phyloP scores from a whole-genome alignment of 2,329 filamentous ascomycete genomes.

The Xylaria polymorpha region DNA sequence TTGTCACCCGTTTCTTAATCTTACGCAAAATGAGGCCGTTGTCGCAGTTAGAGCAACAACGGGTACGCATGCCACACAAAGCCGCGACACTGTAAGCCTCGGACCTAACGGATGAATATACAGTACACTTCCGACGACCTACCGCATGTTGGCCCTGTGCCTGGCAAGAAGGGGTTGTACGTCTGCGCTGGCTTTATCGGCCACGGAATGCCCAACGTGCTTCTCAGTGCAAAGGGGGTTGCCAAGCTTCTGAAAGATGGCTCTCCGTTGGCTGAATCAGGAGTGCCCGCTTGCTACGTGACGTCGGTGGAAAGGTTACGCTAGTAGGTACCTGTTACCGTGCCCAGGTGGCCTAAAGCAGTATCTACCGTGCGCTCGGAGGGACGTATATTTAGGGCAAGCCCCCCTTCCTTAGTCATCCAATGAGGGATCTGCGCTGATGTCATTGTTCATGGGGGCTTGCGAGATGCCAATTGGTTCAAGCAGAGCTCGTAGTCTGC shows the following conservation, averaged over 20 bases:
- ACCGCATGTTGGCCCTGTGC: constrained; percentile 44
- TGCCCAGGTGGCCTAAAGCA: constrained; percentile 15
- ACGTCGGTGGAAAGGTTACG: constrained; percentile 40
- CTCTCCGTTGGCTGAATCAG: constrained; percentile 41
- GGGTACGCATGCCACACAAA: neutral
- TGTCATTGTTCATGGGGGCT: constrained; percentile 16
- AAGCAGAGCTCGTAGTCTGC: neutral
- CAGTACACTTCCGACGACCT: constrained; percentile 42
- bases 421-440: constrained; percentile 24
- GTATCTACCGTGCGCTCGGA: neutral
- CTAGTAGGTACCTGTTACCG: constrained; percentile 5
- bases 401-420: too few relatives aligned
- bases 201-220: constrained; percentile 46
- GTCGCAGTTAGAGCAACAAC: neutral
- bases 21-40: neutral
- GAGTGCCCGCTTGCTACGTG: constrained; percentile 43
- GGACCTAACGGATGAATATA: constrained; percentile 10
- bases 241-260: constrained; percentile 41
- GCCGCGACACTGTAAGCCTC: neutral
- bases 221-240: constrained; percentile 42
- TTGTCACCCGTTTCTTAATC: neutral
- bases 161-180: constrained; percentile 41
- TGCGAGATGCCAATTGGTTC: neutral
- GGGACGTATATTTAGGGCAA: constrained; percentile 2
- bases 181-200: constrained; percentile 45